Evolutionary conservation across 371 early-diverging fungal genomes (phyloP), one percentile per base, ranked within the genome.

Genomic region (Mortierella sp.): DNA sequence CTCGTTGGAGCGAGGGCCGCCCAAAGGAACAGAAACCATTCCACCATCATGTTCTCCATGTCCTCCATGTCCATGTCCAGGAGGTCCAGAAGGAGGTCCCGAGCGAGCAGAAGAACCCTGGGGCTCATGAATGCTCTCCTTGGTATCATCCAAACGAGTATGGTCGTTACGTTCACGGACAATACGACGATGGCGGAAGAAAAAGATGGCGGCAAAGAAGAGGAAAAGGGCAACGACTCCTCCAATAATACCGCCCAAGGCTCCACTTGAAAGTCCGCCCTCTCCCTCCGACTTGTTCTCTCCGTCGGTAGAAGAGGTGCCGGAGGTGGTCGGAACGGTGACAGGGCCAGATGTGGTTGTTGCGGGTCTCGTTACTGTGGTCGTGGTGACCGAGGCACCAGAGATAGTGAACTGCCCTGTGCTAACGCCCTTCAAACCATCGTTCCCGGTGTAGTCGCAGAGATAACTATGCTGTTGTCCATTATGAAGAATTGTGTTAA

Each of bases 161-260:
- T 74, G 77, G 51, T 79, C 44, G 51, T 54, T 77, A 5, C 69
- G 76, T 37, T 80, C 84, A 28, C 84, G 77, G 50, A 21, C 78
- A 9, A 46, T 64, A 37, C 84, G 84, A 53, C 84, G 84, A 46
- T 80, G 67, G n/a, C 84, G 51, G 71, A 71, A 72, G 26, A 80
- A 80, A 73, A 84, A 84, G 40, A 84, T 73, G 13, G 73, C 48
- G 14, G 81, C 84, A n/a, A 84, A 31, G 24, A 80, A 2, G 54
- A 84, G 55, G 21, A 83, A 43, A 26, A 84, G 44, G 9, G 44
- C 78, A 34, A 64, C 73, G 2, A 75, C 84, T 2, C 84, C 84
- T 11, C 75, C 80, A 50, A 84, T 80, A 46, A 84, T 80, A 31
- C 81, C 84, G 21, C 67, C 84, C 53, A 84, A 48, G 40, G 78